Base-by-base conservation (phyloP, 257 asterid genomes). In the Handroanthus guayacan region DNA sequence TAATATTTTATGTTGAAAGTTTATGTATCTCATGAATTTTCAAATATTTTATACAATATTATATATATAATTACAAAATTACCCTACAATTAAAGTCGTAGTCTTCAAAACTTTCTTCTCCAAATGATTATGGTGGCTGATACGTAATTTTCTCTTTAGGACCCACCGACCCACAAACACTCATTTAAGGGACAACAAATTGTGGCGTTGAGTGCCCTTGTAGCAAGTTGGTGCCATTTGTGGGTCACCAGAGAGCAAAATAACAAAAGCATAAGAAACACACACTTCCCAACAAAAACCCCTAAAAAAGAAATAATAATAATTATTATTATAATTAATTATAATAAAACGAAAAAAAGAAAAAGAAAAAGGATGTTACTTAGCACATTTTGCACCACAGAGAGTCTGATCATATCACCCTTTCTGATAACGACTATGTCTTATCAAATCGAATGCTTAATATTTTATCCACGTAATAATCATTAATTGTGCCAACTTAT, bases 391-490 rank as follows among this genome's bases (percentile, higher is more conserved):
- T 41, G 25, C 37, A 48, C 71, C 71, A 74, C 52, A 31, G 0
- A 9, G 17, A 62, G 45, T 52, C 5, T 36, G 41, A 52, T 60
- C 76, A 36, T 77, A 78, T 76, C 69, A 67, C 77, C 41, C 69
- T 12, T 67, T 52, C 20, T 74, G 77, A 74, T 71, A 71, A 78
- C 0, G 39, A 71, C 37, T 3, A 43, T 43, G 57, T 62, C 80
- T 75, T 80, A 80, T 80, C 84, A 80, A 62, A 68, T n/a, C 47
- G 14, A 48, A 25, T 67, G 10, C 16, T 47, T 20, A 44, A 16
- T 20, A 6, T 9, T 54, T 66, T 38, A 12, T 11, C 5, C 9
- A 14, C 20, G 8, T 36, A 62, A 61, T 37, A 1, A 62, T 62
- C 36, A 25, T 25, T 25, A 25, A 25, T 25, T 62, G 36, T 17